phyloP scores from a whole-genome alignment of 345 rosid species.

The Psidium friedrichsthalianum region DNA sequence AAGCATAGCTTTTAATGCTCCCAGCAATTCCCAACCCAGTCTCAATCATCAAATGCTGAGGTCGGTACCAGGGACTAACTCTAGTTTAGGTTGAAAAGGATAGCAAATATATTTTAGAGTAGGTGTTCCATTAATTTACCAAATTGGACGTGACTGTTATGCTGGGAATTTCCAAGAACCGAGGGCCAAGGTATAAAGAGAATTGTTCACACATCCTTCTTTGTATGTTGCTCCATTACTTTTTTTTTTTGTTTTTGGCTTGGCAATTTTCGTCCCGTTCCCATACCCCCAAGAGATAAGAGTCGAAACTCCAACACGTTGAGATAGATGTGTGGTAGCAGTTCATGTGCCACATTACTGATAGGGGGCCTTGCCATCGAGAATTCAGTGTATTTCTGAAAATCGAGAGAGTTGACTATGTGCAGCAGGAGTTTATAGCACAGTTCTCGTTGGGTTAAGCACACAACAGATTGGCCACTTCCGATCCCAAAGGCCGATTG shows the following conservation, averaged over 20 bases:
- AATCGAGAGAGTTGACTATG: neutral
- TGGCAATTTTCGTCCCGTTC: neutral
- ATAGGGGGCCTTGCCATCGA: neutral
- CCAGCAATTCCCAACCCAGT: slow-evolving; percentile 4
- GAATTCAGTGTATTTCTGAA: neutral
- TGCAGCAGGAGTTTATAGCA: neutral
- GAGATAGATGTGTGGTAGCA: neutral
- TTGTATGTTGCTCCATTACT: neutral
- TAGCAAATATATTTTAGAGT: neutral
- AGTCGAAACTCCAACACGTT: neutral
- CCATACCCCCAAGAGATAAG: neutral
- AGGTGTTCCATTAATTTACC: neutral
- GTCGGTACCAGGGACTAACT: slow-evolving; percentile 5
- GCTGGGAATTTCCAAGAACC: neutral
- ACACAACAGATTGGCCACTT: neutral
- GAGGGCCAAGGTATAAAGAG: neutral
- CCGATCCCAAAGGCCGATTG: neutral
- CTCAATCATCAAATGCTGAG: slow-evolving; percentile 12
- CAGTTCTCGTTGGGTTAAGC: neutral
- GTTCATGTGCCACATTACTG: neutral
- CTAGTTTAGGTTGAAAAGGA: slow-evolving; percentile 12
- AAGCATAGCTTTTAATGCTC: slow-evolving; percentile 2
- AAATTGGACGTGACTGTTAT: neutral
- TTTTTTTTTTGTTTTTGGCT: neutral
- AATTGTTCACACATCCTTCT: neutral